A percentile compares a stretch with the other conserved stretches of the same genome.
phyloP scores from a whole-genome alignment of 352 stramenopile genomes.

The Pythium volutum region DNA sequence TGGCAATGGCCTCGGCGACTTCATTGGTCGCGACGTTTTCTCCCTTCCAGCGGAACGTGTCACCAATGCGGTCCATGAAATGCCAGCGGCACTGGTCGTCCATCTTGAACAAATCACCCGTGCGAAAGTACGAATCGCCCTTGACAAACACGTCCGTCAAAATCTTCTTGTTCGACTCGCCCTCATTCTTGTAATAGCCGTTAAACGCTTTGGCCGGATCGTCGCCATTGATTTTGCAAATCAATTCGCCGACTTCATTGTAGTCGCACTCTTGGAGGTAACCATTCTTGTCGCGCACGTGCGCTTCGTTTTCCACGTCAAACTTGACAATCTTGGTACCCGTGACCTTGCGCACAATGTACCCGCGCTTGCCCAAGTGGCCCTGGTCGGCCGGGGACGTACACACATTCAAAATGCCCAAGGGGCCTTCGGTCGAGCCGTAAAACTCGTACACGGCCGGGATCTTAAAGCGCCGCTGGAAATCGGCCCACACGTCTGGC shows the following conservation, averaged over 20 bases:
- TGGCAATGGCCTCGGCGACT: conserved; percentile 74
- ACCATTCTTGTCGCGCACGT: conserved; percentile 47
- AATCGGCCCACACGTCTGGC: conserved; percentile 85
- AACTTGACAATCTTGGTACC: conserved; percentile 75
- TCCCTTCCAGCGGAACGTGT: conserved; percentile 94
- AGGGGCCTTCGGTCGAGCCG: conserved; percentile 87
- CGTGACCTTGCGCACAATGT: conserved; percentile 46
- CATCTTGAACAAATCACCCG: conserved; percentile 84
- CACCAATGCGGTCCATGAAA: conserved; percentile 90
- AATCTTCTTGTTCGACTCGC: conserved; percentile 85
- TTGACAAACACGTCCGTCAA: conserved; percentile 75
- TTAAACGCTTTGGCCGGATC: conserved; percentile 78
- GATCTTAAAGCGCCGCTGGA: conserved; percentile 87
- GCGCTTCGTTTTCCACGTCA: conserved; percentile 73
- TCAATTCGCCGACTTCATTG: conserved; percentile 75
- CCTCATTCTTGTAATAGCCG: conserved; percentile 84
- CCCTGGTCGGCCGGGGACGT: conserved; percentile 52
- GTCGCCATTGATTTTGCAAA: conserved; percentile 47
- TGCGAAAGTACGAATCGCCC: conserved; percentile 89
- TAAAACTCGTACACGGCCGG: conserved; percentile 91
- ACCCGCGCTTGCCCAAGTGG: conserved; percentile 63
- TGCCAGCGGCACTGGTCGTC: conserved; percentile 80
- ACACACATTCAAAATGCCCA: conserved; percentile 80
- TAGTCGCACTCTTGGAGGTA: conserved; percentile 49
- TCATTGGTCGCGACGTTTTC: conserved; percentile 92